Evolutionary conservation across 768 basidiomycete genomes (phyloP), one percentile per base, ranked within the genome.

Genomic region (Calvatia gigantea): DNA sequence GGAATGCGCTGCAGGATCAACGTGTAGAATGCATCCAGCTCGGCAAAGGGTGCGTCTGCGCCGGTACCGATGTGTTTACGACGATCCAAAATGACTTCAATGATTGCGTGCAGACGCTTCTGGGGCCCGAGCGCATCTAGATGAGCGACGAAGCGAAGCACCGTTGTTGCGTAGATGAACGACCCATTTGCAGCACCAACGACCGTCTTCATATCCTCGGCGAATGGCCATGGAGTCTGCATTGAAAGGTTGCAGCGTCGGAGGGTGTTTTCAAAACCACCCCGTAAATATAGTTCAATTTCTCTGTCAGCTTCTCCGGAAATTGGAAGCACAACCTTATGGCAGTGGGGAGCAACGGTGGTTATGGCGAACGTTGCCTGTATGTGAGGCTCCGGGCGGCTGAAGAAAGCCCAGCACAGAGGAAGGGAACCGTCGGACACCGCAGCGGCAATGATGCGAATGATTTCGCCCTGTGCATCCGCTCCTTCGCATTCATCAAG

Each of bases 81-180:
- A n/a, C 21, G 3, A 5, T 45, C 3, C 1, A 27, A 45, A 5
- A 19, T 51, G 38, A 4, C 38, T 5, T 27, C 38, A 29, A 42
- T 28, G 2, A 52, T 31, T 15, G 15, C 28, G 3, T 29, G 39
- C 14, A 52, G 51, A 1, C 39, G 39, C 21, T 43, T 29, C n/a
- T 52, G 25, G 11, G 35, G n/a, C 4, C 38, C 39, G 17, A 58
- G 47, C 12, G 57, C 58, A 19, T 61, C 63, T 8, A 69, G 60
- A 38, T 64, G 8, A n/a, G n/a, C n/a, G n/a, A 68, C 61, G 39
- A 66, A 69, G 43, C 64, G 65, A 54, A 65, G 47, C 5, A 67
- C 64, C 0, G 67, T 68, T 17, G 66, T 29, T 1, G 67, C 64
- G 45, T 66, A 69, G 14, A 68, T 65, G 46, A 69, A 69, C 7